phyloP scores from a whole-genome alignment of 345 rosid genomes.

The Arabis hirsuta region DNA sequence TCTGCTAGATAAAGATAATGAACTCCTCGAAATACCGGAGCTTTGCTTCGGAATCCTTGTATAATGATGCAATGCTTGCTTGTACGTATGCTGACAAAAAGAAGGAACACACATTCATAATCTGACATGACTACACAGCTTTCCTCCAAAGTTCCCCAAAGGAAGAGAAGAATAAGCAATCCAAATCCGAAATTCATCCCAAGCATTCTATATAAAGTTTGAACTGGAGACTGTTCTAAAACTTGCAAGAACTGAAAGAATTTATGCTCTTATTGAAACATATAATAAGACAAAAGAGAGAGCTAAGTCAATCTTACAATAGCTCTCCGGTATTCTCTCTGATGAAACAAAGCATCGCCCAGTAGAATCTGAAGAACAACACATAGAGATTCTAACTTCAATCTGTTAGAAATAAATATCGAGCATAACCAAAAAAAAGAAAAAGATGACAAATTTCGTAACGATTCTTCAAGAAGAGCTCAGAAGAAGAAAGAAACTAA shows the following conservation, averaged over 20 bases:
- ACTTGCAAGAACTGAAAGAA: no score
- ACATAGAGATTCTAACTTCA: constrained; percentile 6
- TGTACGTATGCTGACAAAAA: constrained; percentile 65
- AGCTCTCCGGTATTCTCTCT: constrained; percentile 82
- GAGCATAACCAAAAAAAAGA: no score
- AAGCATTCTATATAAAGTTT: not conserved
- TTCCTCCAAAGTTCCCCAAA: constrained; percentile 8
- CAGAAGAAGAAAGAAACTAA: constrained; percentile 9
- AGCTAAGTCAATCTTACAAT: constrained; percentile 59
- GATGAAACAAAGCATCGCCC: constrained; percentile 85
- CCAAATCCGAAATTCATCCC: not conserved
- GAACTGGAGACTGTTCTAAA: no score
- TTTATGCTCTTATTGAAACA: no score
- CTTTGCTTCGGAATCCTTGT: constrained; percentile 79
- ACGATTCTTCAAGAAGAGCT: no score
- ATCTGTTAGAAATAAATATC: not conserved
- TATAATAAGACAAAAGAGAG: not conserved
- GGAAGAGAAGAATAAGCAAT: not conserved
- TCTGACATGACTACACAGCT: not conserved
- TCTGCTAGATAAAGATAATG: constrained; percentile 67
- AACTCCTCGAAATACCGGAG: constrained; percentile 63
- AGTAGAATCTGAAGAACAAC: constrained; percentile 69
- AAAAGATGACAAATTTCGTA: no score
- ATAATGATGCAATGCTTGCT: constrained; percentile 84
- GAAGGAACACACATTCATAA: constrained; percentile 1